phyloP scores from a whole-genome alignment of 1,284 basidiomycete species.

The Cystobasidiaceae sp. region DNA sequence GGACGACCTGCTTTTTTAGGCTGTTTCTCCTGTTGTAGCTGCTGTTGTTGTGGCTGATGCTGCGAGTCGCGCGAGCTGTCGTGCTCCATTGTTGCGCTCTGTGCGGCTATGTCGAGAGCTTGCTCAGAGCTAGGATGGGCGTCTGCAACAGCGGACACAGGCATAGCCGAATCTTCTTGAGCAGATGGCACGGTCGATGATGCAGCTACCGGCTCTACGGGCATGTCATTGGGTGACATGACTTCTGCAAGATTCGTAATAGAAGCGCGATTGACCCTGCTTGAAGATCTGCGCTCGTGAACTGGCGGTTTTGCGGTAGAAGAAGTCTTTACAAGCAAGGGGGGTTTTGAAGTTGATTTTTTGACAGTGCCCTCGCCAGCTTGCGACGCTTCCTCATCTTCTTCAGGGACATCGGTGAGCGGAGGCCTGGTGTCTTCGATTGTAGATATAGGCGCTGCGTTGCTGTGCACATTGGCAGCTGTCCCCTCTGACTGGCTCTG shows the following conservation, averaged over 20 bases:
- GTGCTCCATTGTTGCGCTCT: background rate
- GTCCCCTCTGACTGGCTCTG: too few species aligned
- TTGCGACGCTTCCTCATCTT: background rate
- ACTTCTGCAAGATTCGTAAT: background rate
- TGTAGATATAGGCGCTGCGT: background rate
- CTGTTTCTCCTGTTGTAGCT: background rate
- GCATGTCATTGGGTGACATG: background rate
- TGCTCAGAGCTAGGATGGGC: too few species aligned
- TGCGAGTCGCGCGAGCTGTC: background rate
- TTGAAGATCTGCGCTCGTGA: conserved; percentile 6
- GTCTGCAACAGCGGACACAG: too few species aligned
- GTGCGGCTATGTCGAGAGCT: background rate
- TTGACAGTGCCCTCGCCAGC: background rate
- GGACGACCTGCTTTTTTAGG: background rate
- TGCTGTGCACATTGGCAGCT: background rate
- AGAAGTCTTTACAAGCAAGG: background rate
- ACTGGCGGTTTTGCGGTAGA: background rate
- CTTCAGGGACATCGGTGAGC: background rate
- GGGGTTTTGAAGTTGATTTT: too few species aligned
- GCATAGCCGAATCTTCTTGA: too few species aligned
- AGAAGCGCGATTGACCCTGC: background rate
- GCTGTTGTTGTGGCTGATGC: background rate
- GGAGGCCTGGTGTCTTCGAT: background rate
- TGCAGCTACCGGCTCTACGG: background rate
- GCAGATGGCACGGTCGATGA: too few species aligned